Base-by-base conservation (phyloP, 768 basidiomycete species). In the Favolaschia claudopus region DNA sequence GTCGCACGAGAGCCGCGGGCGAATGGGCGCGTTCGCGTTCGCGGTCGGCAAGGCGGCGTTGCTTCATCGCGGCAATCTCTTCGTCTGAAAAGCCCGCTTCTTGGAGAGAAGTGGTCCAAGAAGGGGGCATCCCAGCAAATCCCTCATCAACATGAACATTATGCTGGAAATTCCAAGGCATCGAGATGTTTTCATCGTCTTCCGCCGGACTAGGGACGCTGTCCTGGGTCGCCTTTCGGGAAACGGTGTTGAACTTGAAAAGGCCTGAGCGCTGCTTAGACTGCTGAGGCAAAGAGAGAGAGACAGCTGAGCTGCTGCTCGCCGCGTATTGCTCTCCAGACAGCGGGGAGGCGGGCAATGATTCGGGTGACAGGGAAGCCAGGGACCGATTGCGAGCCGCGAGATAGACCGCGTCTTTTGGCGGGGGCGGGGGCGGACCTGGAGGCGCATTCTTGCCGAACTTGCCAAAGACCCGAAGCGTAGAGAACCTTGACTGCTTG, bases 121-220 rank as follows among this genome's bases (percentile, higher is more conserved):
- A 88, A 0, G 91, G 89, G 1, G 91, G 91, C 13, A 92, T 75
- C 9, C 90, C 89, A 14, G 77, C 72, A 56, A 84, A 86, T 25
- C 79, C 86, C 74, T 91, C 90, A 70, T 92, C 88, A 27, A 92
- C 90, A 67, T 92, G 90, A 31, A 92, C 85, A 67, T 92, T 82
- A 68, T 92, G 90, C 89, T 91, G 88, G 59, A 92, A 90, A 69
- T 91, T 91, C 85, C 86, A 91, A 5, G 91, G 91, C 60, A 76
- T 61, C 0, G 89, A 87, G 38, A 92, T 89, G 24, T 79, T 81
- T 17, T 86, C 83, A 62, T 91, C 89, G 6, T 82, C 84, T 13
- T 63, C 46, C 51, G 37, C 37, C 32, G 32, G 27, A 34, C 34
- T 40, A 50, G 60, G 36, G 37, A 49, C 53, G 55, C 38, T 55